Conservation (phyloP, 192 early-diverging fungal genomes). For the Geranomyces variabilis region DNA sequence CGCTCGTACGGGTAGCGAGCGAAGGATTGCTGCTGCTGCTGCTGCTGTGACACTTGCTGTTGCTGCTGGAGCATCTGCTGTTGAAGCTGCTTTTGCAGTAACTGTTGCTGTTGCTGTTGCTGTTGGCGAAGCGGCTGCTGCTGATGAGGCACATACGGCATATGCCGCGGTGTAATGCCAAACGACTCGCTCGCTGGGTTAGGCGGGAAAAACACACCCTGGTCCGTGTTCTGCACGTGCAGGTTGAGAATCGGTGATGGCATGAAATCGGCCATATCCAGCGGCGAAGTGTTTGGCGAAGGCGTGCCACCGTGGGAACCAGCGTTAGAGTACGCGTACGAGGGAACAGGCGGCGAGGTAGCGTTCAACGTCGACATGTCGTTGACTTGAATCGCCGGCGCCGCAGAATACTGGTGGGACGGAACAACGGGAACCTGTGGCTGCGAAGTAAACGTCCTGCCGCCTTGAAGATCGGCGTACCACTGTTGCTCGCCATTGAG, state of each 20-base stretch:
- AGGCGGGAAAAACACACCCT: slow-evolving; percentile 3
- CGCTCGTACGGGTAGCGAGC: not conserved
- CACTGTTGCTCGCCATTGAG: not conserved
- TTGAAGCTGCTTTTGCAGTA: not conserved
- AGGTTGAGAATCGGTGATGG: not conserved
- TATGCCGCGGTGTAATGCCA: too few relatives aligned
- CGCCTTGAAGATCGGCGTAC: not conserved
- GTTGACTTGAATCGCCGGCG: not conserved
- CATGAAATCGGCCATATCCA: not conserved
- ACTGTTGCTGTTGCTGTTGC: slow-evolving; percentile 2
- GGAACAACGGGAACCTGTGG: not conserved
- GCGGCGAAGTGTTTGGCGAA: not conserved
- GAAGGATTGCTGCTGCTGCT: not conserved
- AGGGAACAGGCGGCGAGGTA: not conserved
- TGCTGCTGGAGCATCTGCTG: not conserved
- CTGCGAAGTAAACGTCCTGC: not conserved
- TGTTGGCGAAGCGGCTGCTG: not conserved
- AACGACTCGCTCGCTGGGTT: not conserved
- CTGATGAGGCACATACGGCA: not conserved
- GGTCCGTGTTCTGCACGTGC: not conserved
- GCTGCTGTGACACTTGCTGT: not conserved
- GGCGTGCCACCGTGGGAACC: not conserved
- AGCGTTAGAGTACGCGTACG: slow-evolving; percentile 1
- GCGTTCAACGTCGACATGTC: not conserved
- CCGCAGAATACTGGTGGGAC: not conserved